Percentiles rank a stretch among this genome's conserved stretches.
Evolutionary conservation across 1,139 yeast genomes (phyloP).

Genomic region (Candida glucosophila): DNA sequence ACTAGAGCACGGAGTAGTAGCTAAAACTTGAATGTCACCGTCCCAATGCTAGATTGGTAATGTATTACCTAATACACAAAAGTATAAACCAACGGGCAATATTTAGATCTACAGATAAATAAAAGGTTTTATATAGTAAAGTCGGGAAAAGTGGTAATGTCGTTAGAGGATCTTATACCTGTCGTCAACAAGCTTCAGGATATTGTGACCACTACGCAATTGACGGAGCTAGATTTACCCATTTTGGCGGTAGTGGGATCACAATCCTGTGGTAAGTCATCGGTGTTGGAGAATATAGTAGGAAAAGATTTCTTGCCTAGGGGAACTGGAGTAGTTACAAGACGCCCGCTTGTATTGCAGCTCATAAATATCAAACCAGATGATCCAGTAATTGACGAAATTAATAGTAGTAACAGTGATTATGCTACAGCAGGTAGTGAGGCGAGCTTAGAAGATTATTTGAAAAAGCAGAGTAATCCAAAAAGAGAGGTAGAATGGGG

Average conservation of each 20-base stretch:
- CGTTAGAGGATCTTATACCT: slow-evolving; percentile 71
- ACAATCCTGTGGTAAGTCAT: slow-evolving; percentile 73
- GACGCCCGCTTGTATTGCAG: slow-evolving; percentile 70
- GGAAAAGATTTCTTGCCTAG: slow-evolving; percentile 74
- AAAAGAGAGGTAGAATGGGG: slow-evolving; percentile 77
- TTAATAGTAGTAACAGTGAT: slow-evolving; percentile 1
- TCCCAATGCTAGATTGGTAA: no score
- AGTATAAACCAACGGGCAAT: no score
- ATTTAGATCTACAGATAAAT: no score
- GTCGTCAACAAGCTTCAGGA: slow-evolving; percentile 73
- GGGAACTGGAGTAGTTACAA: slow-evolving; percentile 76
- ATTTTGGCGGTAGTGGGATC: slow-evolving; percentile 72
- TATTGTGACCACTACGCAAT: slow-evolving; percentile 66
- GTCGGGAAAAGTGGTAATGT: slow-evolving; percentile 17
- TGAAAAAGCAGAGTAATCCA: slow-evolving; percentile 33
- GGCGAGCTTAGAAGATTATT: slow-evolving; percentile 59
- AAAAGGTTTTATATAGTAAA: no score
- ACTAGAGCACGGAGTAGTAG: no score
- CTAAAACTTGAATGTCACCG: no score
- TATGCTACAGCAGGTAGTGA: slow-evolving; percentile 7
- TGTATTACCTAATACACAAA: no score
- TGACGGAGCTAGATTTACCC: slow-evolving; percentile 67
- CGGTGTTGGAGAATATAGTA: slow-evolving; percentile 69
- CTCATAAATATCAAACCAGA: slow-evolving; percentile 52
- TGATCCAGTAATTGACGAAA: slow-evolving; percentile 34